Percentiles rank a stretch among this genome's conserved stretches.
Evolutionary conservation across 108 stramenopile species (phyloP).

Genomic region (Tribonema minus): DNA sequence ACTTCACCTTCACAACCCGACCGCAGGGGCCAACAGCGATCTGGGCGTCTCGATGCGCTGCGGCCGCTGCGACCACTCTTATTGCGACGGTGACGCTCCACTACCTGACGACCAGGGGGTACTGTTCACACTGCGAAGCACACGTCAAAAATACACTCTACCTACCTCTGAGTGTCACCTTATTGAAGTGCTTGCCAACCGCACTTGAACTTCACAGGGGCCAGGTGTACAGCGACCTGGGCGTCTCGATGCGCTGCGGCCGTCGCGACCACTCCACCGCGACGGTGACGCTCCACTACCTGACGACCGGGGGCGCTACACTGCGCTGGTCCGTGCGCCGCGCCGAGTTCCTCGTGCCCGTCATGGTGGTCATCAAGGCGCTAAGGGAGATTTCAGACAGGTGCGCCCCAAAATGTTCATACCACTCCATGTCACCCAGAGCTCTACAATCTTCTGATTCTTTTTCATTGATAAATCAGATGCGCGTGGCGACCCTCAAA

Average conservation of each 20-base stretch:
- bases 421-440: neutral
- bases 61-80: conserved; percentile 63
- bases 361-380: conserved; percentile 78
- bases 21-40: conserved; percentile 44
- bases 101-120: conserved; percentile 86
- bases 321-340: conserved; percentile 79
- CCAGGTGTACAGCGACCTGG: conserved; percentile 50
- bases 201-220: conserved; percentile 30
- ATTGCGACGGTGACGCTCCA: conserved; percentile 89
- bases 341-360: conserved; percentile 90
- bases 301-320: conserved; percentile 86
- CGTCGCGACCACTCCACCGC: conserved; percentile 69
- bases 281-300: conserved; percentile 91
- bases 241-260: conserved; percentile 59
- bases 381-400: conserved; percentile 77
- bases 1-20: no score
- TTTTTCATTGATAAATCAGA: no score
- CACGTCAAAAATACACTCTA: no score
- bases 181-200: no score
- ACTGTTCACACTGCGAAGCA: no score
- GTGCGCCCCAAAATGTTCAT: no score
- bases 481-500: no score
- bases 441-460: no score
- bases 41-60: conserved; percentile 63
- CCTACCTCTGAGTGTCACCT: no score